Percentiles rank a stretch among this genome's conserved stretches.
These are phyloP conservation scores for Cichorium intybus DNA, from an alignment of 140 eudicot genomes.

Conservation along the genomic window DNA sequence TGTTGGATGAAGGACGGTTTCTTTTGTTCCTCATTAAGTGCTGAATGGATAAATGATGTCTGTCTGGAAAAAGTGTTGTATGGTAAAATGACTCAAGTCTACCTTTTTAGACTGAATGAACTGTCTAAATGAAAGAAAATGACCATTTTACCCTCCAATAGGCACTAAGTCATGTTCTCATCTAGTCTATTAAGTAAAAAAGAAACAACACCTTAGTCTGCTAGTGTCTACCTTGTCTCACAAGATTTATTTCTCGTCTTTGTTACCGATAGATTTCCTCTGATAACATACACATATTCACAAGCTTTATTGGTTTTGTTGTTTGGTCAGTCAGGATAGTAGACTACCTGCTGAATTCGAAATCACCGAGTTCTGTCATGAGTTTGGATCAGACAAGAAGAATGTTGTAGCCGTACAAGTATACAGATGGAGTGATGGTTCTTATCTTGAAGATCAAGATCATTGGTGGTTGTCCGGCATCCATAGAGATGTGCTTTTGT, in stretches of 20 bases:
- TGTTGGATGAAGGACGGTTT: background rate
- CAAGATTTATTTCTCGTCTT: background rate
- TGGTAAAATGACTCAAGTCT: background rate
- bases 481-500: conserved; percentile 91
- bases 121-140: background rate
- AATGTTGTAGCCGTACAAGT: conserved; percentile 91
- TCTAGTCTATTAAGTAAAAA: too few relatives aligned
- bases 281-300: conserved; percentile 1
- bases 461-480: conserved; percentile 99
- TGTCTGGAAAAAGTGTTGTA: background rate
- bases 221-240: too few relatives aligned
- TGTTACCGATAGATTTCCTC: background rate
- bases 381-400: conserved; percentile 68
- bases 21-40: background rate
- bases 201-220: too few relatives aligned
- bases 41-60: too few relatives aligned
- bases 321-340: conserved; percentile 84
- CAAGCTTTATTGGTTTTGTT: conserved; percentile 19
- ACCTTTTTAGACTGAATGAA: background rate
- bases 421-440: conserved; percentile 93
- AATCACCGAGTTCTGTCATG: conserved; percentile 73
- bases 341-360: conserved; percentile 98
- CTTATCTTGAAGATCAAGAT: conserved; percentile 99
- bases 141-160: background rate
- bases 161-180: background rate